phyloP scores from a whole-genome alignment of 306 rosid genomes.

The Vigna trinervia region DNA sequence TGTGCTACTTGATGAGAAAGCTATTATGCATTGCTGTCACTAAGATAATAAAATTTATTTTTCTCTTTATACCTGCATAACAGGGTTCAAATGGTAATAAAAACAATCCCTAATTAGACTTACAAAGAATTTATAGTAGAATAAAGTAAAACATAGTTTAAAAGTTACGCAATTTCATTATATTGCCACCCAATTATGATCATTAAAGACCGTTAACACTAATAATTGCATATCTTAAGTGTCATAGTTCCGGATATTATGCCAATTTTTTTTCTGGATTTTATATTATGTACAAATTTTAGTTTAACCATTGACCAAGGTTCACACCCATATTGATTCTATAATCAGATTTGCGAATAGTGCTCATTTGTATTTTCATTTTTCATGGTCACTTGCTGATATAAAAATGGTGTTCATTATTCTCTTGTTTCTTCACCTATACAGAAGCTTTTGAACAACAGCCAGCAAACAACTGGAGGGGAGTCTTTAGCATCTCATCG shows the following conservation, averaged over 20 bases:
- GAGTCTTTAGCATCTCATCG: constrained; percentile 79
- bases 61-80: neutral
- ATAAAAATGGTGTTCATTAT: constrained; percentile 28
- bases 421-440: constrained; percentile 40
- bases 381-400: constrained; percentile 1
- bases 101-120: no score
- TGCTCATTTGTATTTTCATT: constrained; percentile 17
- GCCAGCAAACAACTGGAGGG: constrained; percentile 88
- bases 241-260: constrained; percentile 7
- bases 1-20: neutral
- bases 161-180: no score
- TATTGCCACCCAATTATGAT: no score
- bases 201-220: neutral
- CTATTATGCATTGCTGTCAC: constrained; percentile 13
- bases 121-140: no score
- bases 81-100: no score
- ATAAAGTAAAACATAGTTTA: no score
- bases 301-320: constrained; percentile 16
- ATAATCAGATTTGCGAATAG: constrained; percentile 31
- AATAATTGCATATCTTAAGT: constrained; percentile 27
- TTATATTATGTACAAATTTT: constrained; percentile 28
- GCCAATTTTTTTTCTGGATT: constrained; percentile 11
- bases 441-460: constrained; percentile 90
- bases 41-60: neutral
- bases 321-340: constrained; percentile 24